Evolutionary conservation across 768 basidiomycete species (phyloP).

Genomic region (Russula olivacea): DNA sequence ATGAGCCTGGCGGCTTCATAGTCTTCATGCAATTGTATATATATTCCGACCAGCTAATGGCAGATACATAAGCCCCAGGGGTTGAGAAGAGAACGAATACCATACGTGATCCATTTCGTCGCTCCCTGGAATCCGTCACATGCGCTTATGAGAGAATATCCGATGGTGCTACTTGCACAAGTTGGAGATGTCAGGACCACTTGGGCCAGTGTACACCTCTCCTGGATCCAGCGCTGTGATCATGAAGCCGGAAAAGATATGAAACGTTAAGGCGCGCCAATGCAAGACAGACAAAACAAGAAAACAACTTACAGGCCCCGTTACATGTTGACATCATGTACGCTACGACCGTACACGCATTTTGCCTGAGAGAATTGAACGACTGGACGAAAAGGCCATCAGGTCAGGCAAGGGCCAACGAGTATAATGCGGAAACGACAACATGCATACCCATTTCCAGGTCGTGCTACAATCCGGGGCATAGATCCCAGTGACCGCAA

Average conservation of each 20-base stretch:
- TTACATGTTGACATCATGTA: neutral
- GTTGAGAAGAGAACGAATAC: neutral
- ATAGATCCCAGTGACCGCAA: neutral
- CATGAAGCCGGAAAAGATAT: neutral
- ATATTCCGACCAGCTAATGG: neutral
- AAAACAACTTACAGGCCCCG: neutral
- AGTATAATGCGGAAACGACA: neutral
- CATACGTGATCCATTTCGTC: neutral
- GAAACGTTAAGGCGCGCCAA: neutral
- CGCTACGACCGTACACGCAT: neutral
- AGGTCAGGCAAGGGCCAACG: neutral
- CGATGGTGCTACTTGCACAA: slow-evolving; percentile 1
- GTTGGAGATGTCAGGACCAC: neutral
- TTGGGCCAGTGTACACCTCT: neutral
- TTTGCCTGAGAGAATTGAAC: neutral
- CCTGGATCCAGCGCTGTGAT: neutral
- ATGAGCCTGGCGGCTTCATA: neutral
- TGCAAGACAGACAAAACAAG: neutral
- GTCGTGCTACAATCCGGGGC: neutral
- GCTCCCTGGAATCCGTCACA: slow-evolving; percentile 1
- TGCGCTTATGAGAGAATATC: neutral
- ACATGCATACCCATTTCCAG: neutral
- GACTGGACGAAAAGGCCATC: neutral
- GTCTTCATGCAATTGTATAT: neutral
- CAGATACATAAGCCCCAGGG: neutral